Evolutionary conservation across 2,329 filamentous ascomycete species (phyloP).

Genomic region (Talaromyces sp.): DNA sequence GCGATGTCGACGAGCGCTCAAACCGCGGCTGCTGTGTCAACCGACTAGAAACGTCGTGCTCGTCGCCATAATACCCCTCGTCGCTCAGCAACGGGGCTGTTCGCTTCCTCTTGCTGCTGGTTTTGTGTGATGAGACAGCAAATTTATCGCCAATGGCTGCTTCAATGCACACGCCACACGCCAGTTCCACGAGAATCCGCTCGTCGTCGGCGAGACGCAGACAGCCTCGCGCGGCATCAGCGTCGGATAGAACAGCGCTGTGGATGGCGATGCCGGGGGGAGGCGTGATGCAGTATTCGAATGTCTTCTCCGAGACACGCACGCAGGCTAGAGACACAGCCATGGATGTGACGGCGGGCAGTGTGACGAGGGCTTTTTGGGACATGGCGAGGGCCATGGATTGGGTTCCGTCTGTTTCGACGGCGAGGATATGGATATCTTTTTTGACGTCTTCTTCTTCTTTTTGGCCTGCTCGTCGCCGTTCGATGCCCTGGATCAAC

Average conservation of each 20-base stretch:
- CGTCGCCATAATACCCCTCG: constrained; percentile 13
- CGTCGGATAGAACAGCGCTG: constrained; percentile 63
- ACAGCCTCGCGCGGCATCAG: constrained; percentile 73
- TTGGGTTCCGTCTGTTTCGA: constrained; percentile 72
- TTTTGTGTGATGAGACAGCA: neutral
- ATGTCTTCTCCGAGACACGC: constrained; percentile 63
- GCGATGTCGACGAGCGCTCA: neutral
- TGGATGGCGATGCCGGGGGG: constrained; percentile 46
- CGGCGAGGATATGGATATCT: constrained; percentile 57
- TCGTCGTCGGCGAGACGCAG: constrained; percentile 77
- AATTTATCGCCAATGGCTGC: constrained; percentile 33
- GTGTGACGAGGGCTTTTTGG: constrained; percentile 52
- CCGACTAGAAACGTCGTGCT: constrained; percentile 16
- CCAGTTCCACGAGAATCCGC: constrained; percentile 71
- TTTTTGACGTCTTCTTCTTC: constrained; percentile 7
- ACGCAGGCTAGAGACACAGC: constrained; percentile 71
- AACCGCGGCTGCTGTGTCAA: neutral
- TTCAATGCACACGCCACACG: constrained; percentile 76
- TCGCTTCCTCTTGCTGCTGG: constrained; percentile 1
- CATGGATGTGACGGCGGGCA: constrained; percentile 68
- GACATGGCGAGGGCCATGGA: constrained; percentile 60
- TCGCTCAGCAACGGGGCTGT: neutral
- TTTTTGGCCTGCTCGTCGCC: constrained; percentile 18
- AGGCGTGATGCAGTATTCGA: constrained; percentile 55
- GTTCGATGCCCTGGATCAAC: constrained; percentile 63